Base-by-base conservation (phyloP, 2,329 filamentous ascomycete genomes). In the Fusarium xylarioides region DNA sequence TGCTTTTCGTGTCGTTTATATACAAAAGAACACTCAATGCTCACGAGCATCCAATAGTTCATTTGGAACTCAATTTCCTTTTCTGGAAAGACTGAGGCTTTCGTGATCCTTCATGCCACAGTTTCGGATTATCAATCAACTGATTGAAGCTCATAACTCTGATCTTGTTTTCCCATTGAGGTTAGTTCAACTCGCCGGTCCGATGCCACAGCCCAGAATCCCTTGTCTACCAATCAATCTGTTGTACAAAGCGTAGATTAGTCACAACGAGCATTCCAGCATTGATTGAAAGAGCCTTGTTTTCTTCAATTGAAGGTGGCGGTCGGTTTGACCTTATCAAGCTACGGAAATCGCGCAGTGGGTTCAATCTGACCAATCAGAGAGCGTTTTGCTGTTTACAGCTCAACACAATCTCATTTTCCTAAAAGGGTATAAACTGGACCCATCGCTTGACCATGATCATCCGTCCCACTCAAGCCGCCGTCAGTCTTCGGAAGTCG, bases 371-470 rank as follows among this genome's bases (percentile, higher is more conserved):
- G n/a, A n/a, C n/a, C n/a, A n/a, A n/a, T n/a, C n/a, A n/a, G n/a
- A n/a, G n/a, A n/a, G n/a, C n/a, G n/a, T n/a, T n/a, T n/a, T n/a
- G n/a, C n/a, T n/a, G n/a, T n/a, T n/a, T n/a, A n/a, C n/a, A n/a
- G n/a, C n/a, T n/a, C n/a, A n/a, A n/a, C n/a, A n/a, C n/a, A n/a
- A n/a, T 54, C 65, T 68, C 35, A 68, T 68, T 68, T 68, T 68
- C 65, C 65, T 68, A 68, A 49, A 49, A 14, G 21, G 12, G 65
- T 3, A 68, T 53, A 67, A 26, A 32, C 5, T 43, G 44, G 44
- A 19, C 28, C 47, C 46, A 28, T 38, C 7, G n/a, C 28, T 42
- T 10, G 35, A 18, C 52, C 30, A 28, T 7, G 28, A 32, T 60
- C 47, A 21, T 26, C 19, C 18, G 35, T 55, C 10, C 47, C 46